Evolutionary conservation across 2,329 filamentous ascomycete species (phyloP).

Genomic region (Arthroderma uncinatum): DNA sequence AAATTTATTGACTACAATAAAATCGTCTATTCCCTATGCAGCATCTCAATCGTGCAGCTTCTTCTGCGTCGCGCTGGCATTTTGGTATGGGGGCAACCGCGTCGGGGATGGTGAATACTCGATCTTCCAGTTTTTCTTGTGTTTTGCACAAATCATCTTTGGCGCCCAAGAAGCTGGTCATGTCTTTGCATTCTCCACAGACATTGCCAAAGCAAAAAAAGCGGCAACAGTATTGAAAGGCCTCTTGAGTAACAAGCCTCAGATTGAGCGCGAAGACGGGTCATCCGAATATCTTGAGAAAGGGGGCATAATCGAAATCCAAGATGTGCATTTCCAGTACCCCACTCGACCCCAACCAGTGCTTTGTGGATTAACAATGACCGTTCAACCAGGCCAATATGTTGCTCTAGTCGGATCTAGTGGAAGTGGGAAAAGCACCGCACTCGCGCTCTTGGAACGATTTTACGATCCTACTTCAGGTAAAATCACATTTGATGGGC

Average conservation of each 20-base stretch:
- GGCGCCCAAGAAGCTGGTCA: conserved; percentile 63
- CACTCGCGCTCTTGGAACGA: conserved; percentile 63
- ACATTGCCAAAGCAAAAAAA: conserved; percentile 63
- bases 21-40: conserved; percentile 55
- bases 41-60: conserved; percentile 65
- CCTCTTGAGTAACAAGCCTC: not conserved
- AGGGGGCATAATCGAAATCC: conserved; percentile 72
- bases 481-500: conserved; percentile 54
- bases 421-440: conserved; percentile 61
- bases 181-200: conserved; percentile 63
- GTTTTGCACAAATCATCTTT: conserved; percentile 59
- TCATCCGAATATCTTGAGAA: not conserved
- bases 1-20: conserved; percentile 32
- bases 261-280: no score
- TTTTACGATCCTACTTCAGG: conserved; percentile 60
- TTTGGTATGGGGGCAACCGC: conserved; percentile 67
- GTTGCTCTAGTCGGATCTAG: conserved; percentile 56
- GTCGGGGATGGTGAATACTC: conserved; percentile 56
- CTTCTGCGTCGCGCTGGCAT: conserved; percentile 64
- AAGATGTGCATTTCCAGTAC: conserved; percentile 54
- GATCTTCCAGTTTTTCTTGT: conserved; percentile 60
- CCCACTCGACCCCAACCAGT: conserved; percentile 52
- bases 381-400: conserved; percentile 37
- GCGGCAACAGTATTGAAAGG: not conserved
- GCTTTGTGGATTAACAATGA: conserved; percentile 46